These are phyloP conservation scores for Annona cherimola DNA, from an alignment of 164 flowering plant genomes.

Conservation along the genomic window DNA sequence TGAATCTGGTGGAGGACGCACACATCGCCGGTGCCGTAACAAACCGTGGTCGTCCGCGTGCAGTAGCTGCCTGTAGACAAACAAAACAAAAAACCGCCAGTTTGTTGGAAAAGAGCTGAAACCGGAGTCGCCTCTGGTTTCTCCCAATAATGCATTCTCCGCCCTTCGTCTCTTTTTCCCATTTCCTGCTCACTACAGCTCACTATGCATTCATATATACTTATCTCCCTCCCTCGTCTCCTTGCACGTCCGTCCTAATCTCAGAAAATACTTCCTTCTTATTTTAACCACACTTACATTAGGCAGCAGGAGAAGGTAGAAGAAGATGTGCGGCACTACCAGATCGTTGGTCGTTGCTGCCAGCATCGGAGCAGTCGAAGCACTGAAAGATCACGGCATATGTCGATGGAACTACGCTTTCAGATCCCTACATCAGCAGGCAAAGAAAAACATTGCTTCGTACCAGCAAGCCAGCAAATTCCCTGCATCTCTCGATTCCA, in stretches of 20 bases:
- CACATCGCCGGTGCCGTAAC: background rate
- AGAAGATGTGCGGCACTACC: background rate
- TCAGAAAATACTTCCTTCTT: background rate
- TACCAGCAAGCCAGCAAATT: background rate
- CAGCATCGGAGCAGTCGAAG: background rate
- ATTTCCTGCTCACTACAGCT: too few species aligned
- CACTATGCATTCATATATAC: too few species aligned
- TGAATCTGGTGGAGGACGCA: too few species aligned
- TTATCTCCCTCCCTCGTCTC: background rate
- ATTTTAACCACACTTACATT: background rate
- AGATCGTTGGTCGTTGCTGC: background rate
- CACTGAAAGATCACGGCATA: background rate
- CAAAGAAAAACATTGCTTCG: slow-evolving; percentile 9
- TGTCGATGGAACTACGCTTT: slow-evolving; percentile 21
- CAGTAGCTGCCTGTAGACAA: too few species aligned
- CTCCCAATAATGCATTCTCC: background rate
- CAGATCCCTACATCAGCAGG: slow-evolving; percentile 13
- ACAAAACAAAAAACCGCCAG: background rate
- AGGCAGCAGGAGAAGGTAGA: background rate
- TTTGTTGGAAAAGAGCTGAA: background rate
- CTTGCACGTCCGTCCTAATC: background rate
- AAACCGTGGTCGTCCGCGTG: too few species aligned
- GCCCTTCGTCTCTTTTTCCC: background rate
- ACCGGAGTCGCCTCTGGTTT: background rate
- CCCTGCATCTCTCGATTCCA: background rate